Evolutionary conservation across 306 rosid genomes (phyloP), one percentile per base, ranked within the genome.

Genomic region (Dicorynia guianensis): DNA sequence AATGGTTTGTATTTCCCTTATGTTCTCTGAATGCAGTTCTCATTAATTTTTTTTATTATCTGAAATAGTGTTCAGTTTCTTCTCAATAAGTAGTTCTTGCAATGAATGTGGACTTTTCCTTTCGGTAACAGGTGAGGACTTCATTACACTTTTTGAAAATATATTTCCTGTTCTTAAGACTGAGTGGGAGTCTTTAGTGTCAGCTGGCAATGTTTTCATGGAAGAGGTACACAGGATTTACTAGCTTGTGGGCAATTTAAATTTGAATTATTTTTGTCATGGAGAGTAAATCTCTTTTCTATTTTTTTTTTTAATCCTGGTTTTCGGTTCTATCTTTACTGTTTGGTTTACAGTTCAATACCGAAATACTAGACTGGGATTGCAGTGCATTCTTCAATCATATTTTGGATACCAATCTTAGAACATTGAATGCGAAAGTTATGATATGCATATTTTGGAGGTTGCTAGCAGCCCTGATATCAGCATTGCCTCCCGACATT

Each of bases 401-500:
- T 65, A 86, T 92, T 46, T 67, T 62, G 63, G 76, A 71, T 63
- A 64, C 84, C 75, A 80, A 85, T 59, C 75, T 82, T 53, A 79
- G 66, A 70, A 71, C 86, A 58, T 53, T 92, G 58, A 87, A 89
- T 57, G 81, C 88, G 35, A 83, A 75, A 72, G 72, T 89, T 76
- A 73, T 88, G 64, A 80, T 89, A 65, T 89, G 93, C 81, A 55
- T 87, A 66, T 89, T 94, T 83, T 92, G 98, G 98, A 90, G 87
- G 84, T 77, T 94, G 69, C 69, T 83, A 20, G 81, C 81, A 49
- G 81, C 85, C 63, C 81, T 85, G 57, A 54, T 79, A 71, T 79
- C 86, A 56, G 82, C 67, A 1, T 49, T 78, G 68, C 87, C 93
- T 77, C 72, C 89, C 8, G 90, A 82, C 59, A 46, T 76, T 76